Base-by-base conservation (phyloP, 2,329 filamentous ascomycete genomes). In the Pseudogymnoascus pannorum region DNA sequence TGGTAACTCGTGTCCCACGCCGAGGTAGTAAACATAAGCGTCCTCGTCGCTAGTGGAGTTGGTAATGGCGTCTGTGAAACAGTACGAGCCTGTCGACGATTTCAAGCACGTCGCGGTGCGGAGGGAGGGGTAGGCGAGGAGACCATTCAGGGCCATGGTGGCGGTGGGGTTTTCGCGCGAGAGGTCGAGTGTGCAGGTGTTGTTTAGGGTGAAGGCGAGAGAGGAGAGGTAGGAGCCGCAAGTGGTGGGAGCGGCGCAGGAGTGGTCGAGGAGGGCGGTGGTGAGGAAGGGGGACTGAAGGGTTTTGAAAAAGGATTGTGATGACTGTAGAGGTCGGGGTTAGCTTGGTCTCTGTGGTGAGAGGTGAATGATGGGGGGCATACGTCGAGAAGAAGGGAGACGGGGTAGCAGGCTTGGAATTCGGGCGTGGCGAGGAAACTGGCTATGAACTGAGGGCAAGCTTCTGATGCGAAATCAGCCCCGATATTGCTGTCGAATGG, bases 331-430 rank as follows among this genome's bases (percentile, higher is more conserved):
- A 9, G 29, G 29, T 2, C 11, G 14, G 31, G 65, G 11, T 59
- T 58, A 60, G 24, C 29, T 20, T 12, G 4, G 20, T n/a, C 1
- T 57, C 14, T 14, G 20, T 31, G 24, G 18, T 9, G n/a, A 11
- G 38, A 26, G 24, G 60, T 14, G 29, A 5, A 16, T 6, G 20
- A 14, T 42, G 9, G 22, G 9, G 31, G 8, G 71, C 82, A 71
- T 76, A 90, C 89, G 78, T 89, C 85, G 8, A 97, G 78, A 66
- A 97, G 82, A 68, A 96, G 79, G 1, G 92, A 96, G 62, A 97
- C 79, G 0, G 93, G 91, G 66, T 92, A 85, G 76, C 93, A 97
- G 59, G 81, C 24, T 59, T 69, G 67, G 62, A 73, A 73, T 16
- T 65, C 69, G 7, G 59, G 59, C 59, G 69, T 68, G 12, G 60